phyloP scores from a whole-genome alignment of 345 rosid species.

The Lepidium africanum region DNA sequence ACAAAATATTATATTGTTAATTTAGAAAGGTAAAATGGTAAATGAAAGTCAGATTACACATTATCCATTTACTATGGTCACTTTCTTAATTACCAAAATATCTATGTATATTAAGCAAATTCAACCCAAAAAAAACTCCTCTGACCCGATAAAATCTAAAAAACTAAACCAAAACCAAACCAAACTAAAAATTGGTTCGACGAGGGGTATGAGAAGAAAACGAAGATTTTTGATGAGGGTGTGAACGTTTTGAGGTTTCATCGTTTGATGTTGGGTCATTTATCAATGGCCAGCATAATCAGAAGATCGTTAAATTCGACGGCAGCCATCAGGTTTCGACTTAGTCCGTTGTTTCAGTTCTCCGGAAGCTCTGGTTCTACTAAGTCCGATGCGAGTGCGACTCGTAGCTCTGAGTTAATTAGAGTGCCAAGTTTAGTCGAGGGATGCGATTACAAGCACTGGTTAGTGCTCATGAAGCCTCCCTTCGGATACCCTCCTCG shows the following conservation, averaged over 20 bases:
- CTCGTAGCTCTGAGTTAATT: constrained; percentile 21
- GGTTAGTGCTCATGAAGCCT: constrained; percentile 41
- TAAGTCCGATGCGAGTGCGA: background rate
- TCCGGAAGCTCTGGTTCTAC: constrained; percentile 6
- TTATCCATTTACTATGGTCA: too few relatives aligned
- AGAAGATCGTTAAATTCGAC: constrained; percentile 16
- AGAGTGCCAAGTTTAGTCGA: constrained; percentile 27
- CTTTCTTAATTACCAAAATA: too few relatives aligned
- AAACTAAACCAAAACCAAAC: too few relatives aligned
- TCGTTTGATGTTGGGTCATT: background rate
- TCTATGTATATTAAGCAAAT: too few relatives aligned
- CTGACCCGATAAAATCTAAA: too few relatives aligned
- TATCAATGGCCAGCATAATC: constrained; percentile 17
- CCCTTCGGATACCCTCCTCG: constrained; percentile 41
- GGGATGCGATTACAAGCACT: constrained; percentile 46
- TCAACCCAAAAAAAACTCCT: too few relatives aligned
- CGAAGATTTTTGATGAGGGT: too few relatives aligned
- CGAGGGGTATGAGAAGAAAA: too few relatives aligned
- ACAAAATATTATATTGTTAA: too few relatives aligned
- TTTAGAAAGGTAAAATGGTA: too few relatives aligned
- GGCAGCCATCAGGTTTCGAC: constrained; percentile 6
- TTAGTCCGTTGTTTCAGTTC: constrained; percentile 1
- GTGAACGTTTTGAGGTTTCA: background rate
- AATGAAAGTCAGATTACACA: too few relatives aligned
- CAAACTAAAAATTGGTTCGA: too few relatives aligned